Percentiles rank a stretch among this genome's conserved stretches.
Conservation (phyloP, 1,284 basidiomycete species). For the Xerocomus minutiporus region DNA sequence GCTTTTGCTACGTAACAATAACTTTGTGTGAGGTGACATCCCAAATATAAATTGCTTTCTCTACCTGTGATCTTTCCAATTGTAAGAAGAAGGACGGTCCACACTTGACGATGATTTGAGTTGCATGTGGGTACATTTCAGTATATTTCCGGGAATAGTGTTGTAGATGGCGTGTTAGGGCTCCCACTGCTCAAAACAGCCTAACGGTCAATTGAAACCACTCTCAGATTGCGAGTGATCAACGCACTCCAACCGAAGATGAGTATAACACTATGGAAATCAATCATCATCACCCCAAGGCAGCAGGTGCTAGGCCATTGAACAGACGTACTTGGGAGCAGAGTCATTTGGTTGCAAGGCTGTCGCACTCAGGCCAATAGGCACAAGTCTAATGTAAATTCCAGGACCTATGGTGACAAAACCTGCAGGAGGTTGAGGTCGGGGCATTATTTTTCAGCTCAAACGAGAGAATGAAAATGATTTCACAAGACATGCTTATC, state of each 20-base stretch:
- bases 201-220: too few relatives aligned
- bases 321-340: constrained; percentile 18
- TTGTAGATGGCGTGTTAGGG: constrained; percentile 43
- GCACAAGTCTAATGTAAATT: constrained; percentile 17
- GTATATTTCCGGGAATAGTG: constrained; percentile 47
- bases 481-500: too few relatives aligned
- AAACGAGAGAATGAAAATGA: neutral
- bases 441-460: constrained; percentile 1
- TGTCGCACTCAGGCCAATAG: neutral
- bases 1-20: constrained; percentile 19
- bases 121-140: constrained; percentile 45
- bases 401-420: constrained; percentile 24
- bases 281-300: neutral
- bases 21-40: constrained; percentile 1
- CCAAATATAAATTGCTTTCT: constrained; percentile 3
- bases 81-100: constrained; percentile 40
- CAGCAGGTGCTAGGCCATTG: neutral
- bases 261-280: constrained; percentile 38
- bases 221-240: neutral
- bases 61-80: constrained; percentile 32
- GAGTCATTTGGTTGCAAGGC: constrained; percentile 3
- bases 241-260: constrained; percentile 51
- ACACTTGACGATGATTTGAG: constrained; percentile 45
- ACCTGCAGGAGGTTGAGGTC: constrained; percentile 16
- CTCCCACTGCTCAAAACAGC: constrained; percentile 40